Base-by-base conservation (phyloP, 2,329 filamentous ascomycete species). In the Ophiostoma himal-ulmi region DNA sequence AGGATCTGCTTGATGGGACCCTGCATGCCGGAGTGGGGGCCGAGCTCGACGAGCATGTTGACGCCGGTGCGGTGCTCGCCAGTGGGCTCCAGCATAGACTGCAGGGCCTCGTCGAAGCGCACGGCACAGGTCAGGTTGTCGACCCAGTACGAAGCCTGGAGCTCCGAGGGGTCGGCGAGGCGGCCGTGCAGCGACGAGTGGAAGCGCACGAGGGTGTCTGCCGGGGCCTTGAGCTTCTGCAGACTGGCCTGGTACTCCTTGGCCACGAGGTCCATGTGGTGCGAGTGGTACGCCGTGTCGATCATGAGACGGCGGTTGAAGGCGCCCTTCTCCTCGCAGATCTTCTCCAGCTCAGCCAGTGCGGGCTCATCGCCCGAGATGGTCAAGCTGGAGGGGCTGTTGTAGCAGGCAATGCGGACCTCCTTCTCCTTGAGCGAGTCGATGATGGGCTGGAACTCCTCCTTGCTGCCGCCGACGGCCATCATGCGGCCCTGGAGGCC, bases 211-310 rank as follows among this genome's bases (percentile, higher is more conserved):
- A 72, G 73, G 44, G 39, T 41, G 5, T 41, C 70, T 11, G 68
- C 30, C 0, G 71, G 48, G 30, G 82, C 77, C 20, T 70, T 71
- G 41, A 76, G 78, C 20, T 69, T 70, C 1, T 69, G 48, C 62
- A 83, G 72, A 0, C 73, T 74, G 37, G 77, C 69, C 5, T 77
- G 71, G 69, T 83, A 83, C 68, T 77, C 71, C 0, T 54, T 72
- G 0, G 79, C 78, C 0, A 80, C 75, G 30, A 34, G 71, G 0
- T 74, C 67, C 83, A 85, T 85, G 73, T 84, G 83, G 1, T 78
- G 78, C 0, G 83, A 85, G 75, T 85, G 83, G 68, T 85, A 85
- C 0, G 82, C 83, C 0, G 78, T 82, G 67, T 84, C 81, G 0
- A 85, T 79, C 1, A 74, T 73, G 7, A 85, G 75, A 0, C 77